phyloP scores from a whole-genome alignment of 805 yeast genomes.

The Wickerhamomyces silvicola region DNA sequence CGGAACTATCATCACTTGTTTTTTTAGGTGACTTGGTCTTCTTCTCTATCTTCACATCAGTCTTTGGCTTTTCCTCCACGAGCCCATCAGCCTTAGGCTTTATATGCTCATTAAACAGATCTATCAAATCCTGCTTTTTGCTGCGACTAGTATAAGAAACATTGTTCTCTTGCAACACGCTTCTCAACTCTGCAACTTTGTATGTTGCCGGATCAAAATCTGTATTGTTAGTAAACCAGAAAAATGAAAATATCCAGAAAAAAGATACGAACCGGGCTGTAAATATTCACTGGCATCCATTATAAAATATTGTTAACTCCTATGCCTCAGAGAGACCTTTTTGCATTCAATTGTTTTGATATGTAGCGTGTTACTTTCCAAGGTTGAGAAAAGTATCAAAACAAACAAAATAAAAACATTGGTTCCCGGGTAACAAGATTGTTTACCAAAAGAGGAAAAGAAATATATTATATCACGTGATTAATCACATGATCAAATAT shows the following conservation, averaged over 20 bases:
- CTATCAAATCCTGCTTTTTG: slow-evolving; percentile 60
- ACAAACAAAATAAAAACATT: no score
- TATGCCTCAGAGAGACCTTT: background rate
- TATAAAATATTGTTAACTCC: background rate
- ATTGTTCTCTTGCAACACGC: slow-evolving; percentile 55
- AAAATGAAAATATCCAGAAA: background rate
- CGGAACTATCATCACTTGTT: background rate
- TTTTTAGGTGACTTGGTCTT: background rate
- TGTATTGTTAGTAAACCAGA: slow-evolving; percentile 10
- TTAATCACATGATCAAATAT: background rate
- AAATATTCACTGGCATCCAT: slow-evolving; percentile 34
- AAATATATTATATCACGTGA: background rate
- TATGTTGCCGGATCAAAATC: slow-evolving; percentile 65
- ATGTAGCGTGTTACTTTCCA: background rate
- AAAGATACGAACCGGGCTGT: slow-evolving; percentile 24
- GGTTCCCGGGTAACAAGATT: slow-evolving; percentile 1
- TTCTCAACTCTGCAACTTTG: slow-evolving; percentile 65
- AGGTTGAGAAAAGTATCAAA: background rate
- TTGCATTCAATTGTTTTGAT: background rate
- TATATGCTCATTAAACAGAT: slow-evolving; percentile 50
- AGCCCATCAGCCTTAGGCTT: slow-evolving; percentile 10
- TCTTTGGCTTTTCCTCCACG: slow-evolving; percentile 3
- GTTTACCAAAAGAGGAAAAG: background rate
- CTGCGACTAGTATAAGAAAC: slow-evolving; percentile 56
- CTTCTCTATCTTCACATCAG: background rate